Evolutionary conservation across 2,329 filamentous ascomycete species (phyloP), one percentile per base, ranked within the genome.

Genomic region (Penicillium corylophilum): DNA sequence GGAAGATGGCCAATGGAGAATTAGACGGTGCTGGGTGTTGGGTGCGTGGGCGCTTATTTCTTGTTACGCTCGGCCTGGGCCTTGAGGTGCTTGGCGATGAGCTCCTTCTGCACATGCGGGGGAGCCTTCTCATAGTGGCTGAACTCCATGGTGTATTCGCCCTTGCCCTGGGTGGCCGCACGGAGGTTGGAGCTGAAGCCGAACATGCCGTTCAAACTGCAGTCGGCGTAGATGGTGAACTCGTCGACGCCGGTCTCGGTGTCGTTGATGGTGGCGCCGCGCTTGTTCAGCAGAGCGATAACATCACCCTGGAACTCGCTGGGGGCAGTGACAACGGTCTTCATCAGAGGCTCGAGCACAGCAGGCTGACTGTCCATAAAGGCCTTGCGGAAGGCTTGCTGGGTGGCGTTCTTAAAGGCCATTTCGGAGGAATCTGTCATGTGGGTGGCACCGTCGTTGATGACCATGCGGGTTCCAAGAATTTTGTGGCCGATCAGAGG

Each of bases 81-180:
- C 76, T 88, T 88, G 66, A 86, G 78, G 65, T 87, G 80, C 72
- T 87, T 86, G 22, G 82, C 79, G 38, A 89, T 76, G 44, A 89
- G 73, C 69, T 89, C 86, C 73, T 82, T 88, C 62, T 99, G 94
- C 72, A 97, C 72, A 70, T 97, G 92, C 64, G 85, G 84, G 44
- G 92, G 88, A 53, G 94, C 90, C 46, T 90, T 81, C 46, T 89
- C 85, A 67, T 99, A 99, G 77, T 97, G 94, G 73, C 89, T 94
- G 68, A 99, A 99, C 76, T 99, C 94, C 94, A 99, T 97, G 66
- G 83, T 88, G 70, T 96, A 99, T 78, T 99, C 94, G 66, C 94
- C 94, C 82, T 99, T 99, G 56, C 94, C 94, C 77, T 99, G 94
- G 2, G 92, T 97, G 20, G 92, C 89, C 13, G 94, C 94, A 64